phyloP scores from a whole-genome alignment of 495 filamentous ascomycete genomes.

The Thozetella sp. region DNA sequence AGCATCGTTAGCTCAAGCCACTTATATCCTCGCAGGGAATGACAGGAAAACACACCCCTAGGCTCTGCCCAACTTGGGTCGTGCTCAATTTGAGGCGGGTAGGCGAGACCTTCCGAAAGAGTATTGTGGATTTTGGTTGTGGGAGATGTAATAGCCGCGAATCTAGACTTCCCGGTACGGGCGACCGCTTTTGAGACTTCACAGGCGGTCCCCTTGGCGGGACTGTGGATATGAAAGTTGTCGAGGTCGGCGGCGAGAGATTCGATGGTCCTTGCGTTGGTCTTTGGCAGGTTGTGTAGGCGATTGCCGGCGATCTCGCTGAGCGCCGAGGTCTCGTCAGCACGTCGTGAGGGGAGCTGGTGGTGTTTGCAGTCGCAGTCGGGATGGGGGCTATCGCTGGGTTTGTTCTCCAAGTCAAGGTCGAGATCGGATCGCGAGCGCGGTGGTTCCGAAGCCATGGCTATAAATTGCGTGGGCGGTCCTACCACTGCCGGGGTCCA shows the following conservation, averaged over 20 bases:
- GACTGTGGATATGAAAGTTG: slow-evolving; percentile 26
- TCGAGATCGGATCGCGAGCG: slow-evolving; percentile 9
- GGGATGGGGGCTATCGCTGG: slow-evolving; percentile 10
- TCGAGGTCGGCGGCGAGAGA: slow-evolving; percentile 24
- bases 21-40: not conserved
- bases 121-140: not conserved
- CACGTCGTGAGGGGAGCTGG: not conserved
- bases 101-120: not conserved
- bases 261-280: slow-evolving; percentile 25
- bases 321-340: slow-evolving; percentile 20
- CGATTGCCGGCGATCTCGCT: slow-evolving; percentile 30
- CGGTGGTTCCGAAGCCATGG: slow-evolving; percentile 23
- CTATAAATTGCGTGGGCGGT: slow-evolving; percentile 16
- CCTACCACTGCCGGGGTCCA: not conserved
- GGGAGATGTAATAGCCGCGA: not conserved
- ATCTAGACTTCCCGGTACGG: slow-evolving; percentile 1
- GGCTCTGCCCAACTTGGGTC: not conserved
- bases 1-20: slow-evolving; percentile 3
- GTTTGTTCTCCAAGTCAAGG: slow-evolving; percentile 19
- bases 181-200: slow-evolving; percentile 6
- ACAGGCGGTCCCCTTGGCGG: slow-evolving; percentile 20
- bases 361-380: slow-evolving; percentile 17
- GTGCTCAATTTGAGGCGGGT: not conserved
- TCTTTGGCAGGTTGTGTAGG: slow-evolving; percentile 25
- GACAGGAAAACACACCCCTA: not conserved